Evolutionary conservation across 2,329 filamentous ascomycete species (phyloP), one percentile per base, ranked within the genome.

Genomic region (Fusarium hainanense): DNA sequence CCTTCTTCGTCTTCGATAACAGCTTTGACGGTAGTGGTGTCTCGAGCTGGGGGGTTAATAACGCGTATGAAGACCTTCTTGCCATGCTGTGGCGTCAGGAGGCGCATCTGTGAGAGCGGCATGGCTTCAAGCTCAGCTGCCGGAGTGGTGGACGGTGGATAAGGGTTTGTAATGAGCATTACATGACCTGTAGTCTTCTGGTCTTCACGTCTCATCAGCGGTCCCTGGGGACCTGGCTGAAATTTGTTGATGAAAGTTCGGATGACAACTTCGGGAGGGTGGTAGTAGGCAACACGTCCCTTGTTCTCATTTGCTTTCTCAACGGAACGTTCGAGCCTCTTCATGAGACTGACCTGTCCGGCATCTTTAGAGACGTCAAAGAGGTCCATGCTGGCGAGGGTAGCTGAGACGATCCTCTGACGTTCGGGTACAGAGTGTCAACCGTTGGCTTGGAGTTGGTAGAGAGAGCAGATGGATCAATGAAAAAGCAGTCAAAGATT

Each of bases 1-100:
- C 27, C 48, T 5, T 42, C 7, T 75, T 83, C 76, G 54, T 85
- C 83, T 41, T 84, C 79, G 0, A 77, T 79, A 30, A 84, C 71
- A 2, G 73, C 66, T 12, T 12, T 10, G 5, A 77, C 9, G 12
- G 63, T 64, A 4, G 62, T 71, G 2, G 63, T 57, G 0, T 37
- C 6, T 37, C 72, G 63, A 10, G 42, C 4, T 0, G 75, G 63
- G 1, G 64, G 65, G 1, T 73, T 75, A 6, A 71, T 18, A 2
- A 72, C 66, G 4, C 68, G 72, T 18, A 78, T 13, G 1, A 72
- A 6, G 1, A 66, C 30, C n/a, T 54, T 70, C 4, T 20, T 58
- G 0, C 76, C 75, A 1, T 70, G 67, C 9, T 71, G 65, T 7
- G 66, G 58, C 8, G 37, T 69, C 30, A 59, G 49, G 1, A 71